phyloP scores from a whole-genome alignment of 495 filamentous ascomycete species.

The Aspergillus kassunensis region DNA sequence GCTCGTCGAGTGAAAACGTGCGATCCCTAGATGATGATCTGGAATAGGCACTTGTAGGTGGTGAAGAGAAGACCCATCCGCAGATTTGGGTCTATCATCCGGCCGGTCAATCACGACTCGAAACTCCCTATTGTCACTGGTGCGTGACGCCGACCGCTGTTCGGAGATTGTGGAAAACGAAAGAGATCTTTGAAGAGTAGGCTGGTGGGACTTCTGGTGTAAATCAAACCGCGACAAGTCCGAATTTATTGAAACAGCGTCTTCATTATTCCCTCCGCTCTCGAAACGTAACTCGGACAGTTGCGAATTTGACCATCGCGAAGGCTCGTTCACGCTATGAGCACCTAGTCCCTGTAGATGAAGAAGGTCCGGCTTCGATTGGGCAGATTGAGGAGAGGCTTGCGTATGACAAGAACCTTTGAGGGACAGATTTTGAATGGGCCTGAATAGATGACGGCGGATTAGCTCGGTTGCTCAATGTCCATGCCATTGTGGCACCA shows the following conservation, averaged over 20 bases:
- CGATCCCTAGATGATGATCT: constrained; percentile 78
- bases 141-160: constrained; percentile 31
- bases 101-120: constrained; percentile 83
- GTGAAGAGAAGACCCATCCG: constrained; percentile 54
- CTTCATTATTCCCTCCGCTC: constrained; percentile 24
- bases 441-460: constrained; percentile 33
- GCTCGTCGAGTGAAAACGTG: constrained; percentile 76
- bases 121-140: constrained; percentile 54
- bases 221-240: constrained; percentile 26
- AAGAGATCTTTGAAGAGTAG: constrained; percentile 49
- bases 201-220: constrained; percentile 19
- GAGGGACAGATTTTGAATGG: constrained; percentile 43
- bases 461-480: constrained; percentile 19
- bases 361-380: constrained; percentile 34
- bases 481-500: constrained; percentile 11
- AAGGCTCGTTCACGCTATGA: constrained; percentile 26
- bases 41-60: constrained; percentile 78
- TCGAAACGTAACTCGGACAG: constrained; percentile 42
- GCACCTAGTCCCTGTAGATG: constrained; percentile 21
- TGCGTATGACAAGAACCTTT: constrained; percentile 30
- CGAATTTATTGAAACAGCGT: constrained; percentile 27
- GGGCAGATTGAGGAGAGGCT: constrained; percentile 25
- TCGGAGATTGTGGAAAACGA: constrained; percentile 64
- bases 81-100: constrained; percentile 61
- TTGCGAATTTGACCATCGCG: constrained; percentile 46